A percentile compares a stretch with the other conserved stretches of the same genome.
phyloP scores from a whole-genome alignment of 2,329 filamentous ascomycete genomes.

The Pseudodiploospora longispora region DNA sequence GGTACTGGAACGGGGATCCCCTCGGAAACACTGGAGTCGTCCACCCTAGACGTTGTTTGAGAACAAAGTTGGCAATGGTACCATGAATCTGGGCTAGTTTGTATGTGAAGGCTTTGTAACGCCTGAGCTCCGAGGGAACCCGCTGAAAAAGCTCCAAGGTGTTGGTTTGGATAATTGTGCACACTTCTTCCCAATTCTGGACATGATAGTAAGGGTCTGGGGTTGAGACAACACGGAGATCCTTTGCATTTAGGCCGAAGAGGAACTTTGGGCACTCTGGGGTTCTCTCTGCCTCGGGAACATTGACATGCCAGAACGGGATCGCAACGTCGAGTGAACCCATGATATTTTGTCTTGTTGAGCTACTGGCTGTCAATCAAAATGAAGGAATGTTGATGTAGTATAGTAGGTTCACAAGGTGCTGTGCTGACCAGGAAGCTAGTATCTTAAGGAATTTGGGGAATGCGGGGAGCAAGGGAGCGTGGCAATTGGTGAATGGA shows the following conservation, averaged over 20 bases:
- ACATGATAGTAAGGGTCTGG: slow-evolving; percentile 57
- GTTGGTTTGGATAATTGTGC: slow-evolving; percentile 54
- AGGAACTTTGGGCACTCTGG: slow-evolving; percentile 66
- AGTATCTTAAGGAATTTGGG: too few species aligned
- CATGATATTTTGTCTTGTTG: slow-evolving; percentile 19
- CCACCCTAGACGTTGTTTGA: slow-evolving; percentile 66
- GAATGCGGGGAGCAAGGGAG: too few species aligned
- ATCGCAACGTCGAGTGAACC: slow-evolving; percentile 23
- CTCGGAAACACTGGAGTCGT: slow-evolving; percentile 28
- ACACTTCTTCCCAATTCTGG: slow-evolving; percentile 63
- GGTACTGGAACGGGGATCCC: slow-evolving; percentile 33
- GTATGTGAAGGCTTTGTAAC: slow-evolving; percentile 65
- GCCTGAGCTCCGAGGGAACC: slow-evolving; percentile 66
- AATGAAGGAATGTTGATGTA: too few species aligned
- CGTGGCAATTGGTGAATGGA: too few species aligned
- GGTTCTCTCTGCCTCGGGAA: slow-evolving; percentile 54
- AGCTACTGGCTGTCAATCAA: too few species aligned
- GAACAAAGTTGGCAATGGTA: slow-evolving; percentile 69
- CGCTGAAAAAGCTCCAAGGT: slow-evolving; percentile 70
- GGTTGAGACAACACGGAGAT: slow-evolving; percentile 60
- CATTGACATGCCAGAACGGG: slow-evolving; percentile 80
- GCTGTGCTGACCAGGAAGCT: too few species aligned
- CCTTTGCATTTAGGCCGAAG: slow-evolving; percentile 54
- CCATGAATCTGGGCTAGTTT: slow-evolving; percentile 60
- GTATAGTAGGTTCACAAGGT: too few species aligned